These are phyloP conservation scores for Viola odorata DNA, from an alignment of 345 rosid genomes.

Conservation along the genomic window DNA sequence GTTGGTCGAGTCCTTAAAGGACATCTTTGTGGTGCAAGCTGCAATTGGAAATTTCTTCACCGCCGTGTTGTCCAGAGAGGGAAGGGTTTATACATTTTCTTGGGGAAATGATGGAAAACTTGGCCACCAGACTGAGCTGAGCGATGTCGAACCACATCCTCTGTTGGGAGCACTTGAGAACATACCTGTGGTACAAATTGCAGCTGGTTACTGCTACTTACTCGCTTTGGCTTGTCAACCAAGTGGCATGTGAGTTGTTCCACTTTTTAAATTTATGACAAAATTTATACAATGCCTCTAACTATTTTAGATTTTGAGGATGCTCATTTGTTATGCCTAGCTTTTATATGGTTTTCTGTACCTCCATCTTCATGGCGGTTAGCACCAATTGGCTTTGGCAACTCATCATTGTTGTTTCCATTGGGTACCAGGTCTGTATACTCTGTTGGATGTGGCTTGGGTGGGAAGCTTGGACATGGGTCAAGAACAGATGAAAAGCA, in stretches of 20 bases:
- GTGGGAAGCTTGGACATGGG: conserved; percentile 97
- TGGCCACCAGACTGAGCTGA: conserved; percentile 76
- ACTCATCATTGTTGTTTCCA: conserved; percentile 12
- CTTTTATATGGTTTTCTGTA: no score
- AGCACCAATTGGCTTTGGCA: neutral
- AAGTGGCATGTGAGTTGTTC: conserved; percentile 75
- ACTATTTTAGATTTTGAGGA: no score
- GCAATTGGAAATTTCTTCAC: conserved; percentile 90
- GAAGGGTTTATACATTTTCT: conserved; percentile 86
- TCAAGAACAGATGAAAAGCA: conserved; percentile 64
- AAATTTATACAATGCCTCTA: neutral
- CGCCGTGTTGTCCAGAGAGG: conserved; percentile 87
- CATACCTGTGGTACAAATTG: conserved; percentile 77
- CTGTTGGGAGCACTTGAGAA: conserved; percentile 86
- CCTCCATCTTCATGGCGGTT: neutral
- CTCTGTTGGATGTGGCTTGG: conserved; percentile 97
- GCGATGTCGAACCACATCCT: conserved; percentile 70
- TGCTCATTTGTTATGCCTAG: no score
- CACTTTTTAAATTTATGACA: conserved; percentile 8
- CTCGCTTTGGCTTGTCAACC: conserved; percentile 93
- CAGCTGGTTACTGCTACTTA: conserved; percentile 93
- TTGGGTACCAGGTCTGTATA: conserved; percentile 68
- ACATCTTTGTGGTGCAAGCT: conserved; percentile 85
- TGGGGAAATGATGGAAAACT: conserved; percentile 81
- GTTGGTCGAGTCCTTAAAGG: conserved; percentile 67